A percentile compares a stretch with the other conserved stretches of the same genome.
Conservation (phyloP, 2,329 filamentous ascomycete genomes). For the Dryadomyces quercus-mongolicae region DNA sequence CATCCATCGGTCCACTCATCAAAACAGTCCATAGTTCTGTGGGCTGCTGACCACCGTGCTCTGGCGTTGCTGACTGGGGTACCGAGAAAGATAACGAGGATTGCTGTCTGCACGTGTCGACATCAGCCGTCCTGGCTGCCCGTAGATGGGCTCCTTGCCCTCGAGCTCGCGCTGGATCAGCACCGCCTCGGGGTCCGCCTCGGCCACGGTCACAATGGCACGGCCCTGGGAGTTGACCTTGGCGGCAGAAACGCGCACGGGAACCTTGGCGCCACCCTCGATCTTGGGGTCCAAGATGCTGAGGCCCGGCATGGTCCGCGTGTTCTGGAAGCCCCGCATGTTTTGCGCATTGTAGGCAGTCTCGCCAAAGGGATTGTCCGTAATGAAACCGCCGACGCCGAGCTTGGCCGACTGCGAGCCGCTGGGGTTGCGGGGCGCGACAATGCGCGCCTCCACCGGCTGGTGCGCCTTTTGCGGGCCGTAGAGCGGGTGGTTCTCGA, state of each 20-base stretch:
- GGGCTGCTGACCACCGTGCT: conserved; percentile 21
- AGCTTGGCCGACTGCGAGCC: conserved; percentile 26
- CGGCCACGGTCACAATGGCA: conserved; percentile 30
- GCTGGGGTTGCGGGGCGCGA: conserved; percentile 26
- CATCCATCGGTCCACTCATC: conserved; percentile 1
- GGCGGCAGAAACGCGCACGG: conserved; percentile 31
- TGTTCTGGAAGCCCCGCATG: background rate
- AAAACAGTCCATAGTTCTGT: conserved; percentile 24
- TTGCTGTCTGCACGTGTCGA: conserved; percentile 13
- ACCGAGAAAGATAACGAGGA: background rate
- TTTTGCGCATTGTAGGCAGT: conserved; percentile 25
- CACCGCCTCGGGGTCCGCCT: conserved; percentile 24
- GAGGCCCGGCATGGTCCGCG: conserved; percentile 20
- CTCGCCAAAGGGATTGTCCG: conserved; percentile 27
- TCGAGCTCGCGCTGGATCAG: conserved; percentile 34
- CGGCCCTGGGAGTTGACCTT: conserved; percentile 37
- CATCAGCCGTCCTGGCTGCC: conserved; percentile 14
- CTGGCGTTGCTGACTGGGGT: conserved; percentile 9
- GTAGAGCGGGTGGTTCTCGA: conserved; percentile 49
- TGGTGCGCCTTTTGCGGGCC: conserved; percentile 41
- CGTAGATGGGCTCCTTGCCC: conserved; percentile 22
- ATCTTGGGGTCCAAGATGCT: conserved; percentile 31
- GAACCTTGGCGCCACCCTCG: conserved; percentile 42
- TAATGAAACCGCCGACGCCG: conserved; percentile 44
- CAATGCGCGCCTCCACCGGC: conserved; percentile 37